A percentile compares a stretch with the other conserved stretches of the same genome.
Conservation (phyloP, 306 rosid species). For the Quercus mongolica region DNA sequence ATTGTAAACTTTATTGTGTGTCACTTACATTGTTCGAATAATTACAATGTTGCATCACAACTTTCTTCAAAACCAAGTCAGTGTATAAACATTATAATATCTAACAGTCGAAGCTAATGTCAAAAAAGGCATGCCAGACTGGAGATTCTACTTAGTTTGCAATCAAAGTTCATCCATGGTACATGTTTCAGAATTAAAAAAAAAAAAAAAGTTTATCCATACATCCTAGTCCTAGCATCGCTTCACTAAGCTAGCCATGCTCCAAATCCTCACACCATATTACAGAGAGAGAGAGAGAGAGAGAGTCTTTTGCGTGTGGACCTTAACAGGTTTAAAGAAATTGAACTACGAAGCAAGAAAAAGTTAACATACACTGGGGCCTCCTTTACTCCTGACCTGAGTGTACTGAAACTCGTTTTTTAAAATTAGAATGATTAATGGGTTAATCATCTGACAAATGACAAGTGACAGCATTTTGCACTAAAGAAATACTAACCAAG, state of each 20-base stretch:
- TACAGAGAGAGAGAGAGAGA: neutral
- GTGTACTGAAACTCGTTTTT: no score
- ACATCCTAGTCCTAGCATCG: no score
- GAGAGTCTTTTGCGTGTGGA: conserved; percentile 27
- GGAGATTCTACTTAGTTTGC: neutral
- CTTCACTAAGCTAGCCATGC: conserved; percentile 1
- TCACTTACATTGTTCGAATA: no score
- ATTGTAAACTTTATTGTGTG: no score
- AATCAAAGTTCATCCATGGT: neutral
- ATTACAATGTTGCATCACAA: no score
- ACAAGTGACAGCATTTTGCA: neutral
- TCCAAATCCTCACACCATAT: neutral
- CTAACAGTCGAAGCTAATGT: no score
- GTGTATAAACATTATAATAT: no score
- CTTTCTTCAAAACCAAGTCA: no score
- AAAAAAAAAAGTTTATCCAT: no score
- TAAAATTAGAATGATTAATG: conserved; percentile 19
- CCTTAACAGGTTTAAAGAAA: conserved; percentile 34
- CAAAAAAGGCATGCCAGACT: neutral
- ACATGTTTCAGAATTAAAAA: neutral
- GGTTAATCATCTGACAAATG: conserved; percentile 3
- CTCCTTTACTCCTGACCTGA: conserved; percentile 10
- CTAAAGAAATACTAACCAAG: neutral
- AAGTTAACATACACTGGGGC: conserved; percentile 12
- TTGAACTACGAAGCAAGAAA: conserved; percentile 24